Base-by-base conservation (phyloP, 78 protist genomes). In the Dictyostelium intermedium region DNA sequence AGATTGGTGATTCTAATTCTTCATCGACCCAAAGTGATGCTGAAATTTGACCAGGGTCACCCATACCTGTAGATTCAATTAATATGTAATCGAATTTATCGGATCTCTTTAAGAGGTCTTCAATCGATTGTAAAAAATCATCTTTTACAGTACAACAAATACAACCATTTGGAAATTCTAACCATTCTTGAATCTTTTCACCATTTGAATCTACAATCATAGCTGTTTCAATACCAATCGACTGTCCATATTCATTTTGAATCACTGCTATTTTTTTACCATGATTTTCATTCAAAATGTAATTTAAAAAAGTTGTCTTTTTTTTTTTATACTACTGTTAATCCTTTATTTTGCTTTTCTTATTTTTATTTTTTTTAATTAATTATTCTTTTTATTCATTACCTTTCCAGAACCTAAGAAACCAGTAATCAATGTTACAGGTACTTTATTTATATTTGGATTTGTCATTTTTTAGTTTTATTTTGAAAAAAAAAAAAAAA, bases 11-110 rank as follows among this genome's bases (percentile, higher is more conserved):
- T 0, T 78, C 83, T 9, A 95, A 39, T 35, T 93, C 97, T 27
- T 76, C 96, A 47, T 97, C 98, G 0, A 92, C 96, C 93, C 92
- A 95, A 20, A 97, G 80, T n/a, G 96, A 82, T 39, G 93, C 85
- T 32, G 87, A 86, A 35, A 96, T 93, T 20, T 95, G 96, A 34
- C 96, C 97, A 16, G 95, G 95, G 10, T 84, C 91, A 37, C 94
- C 94, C 97, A 96, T 73, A 27, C 98, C 98, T 11, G 98, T 94
- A 7, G 98, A 92, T 74, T 96, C 98, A 82, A 96, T 92, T 6
- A 96, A 61, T 43, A 96, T 92, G 35, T 78, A 87, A 89, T 96
- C 97, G 16, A 96, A 82, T 78, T 91, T 25, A n/a, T 45, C 63
- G 16, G 66, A 50, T 41, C 47, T 92, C 41, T 79, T 56, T 47